Conservation (phyloP, 495 filamentous ascomycete genomes). For the Aspergillus bertholletiae region DNA sequence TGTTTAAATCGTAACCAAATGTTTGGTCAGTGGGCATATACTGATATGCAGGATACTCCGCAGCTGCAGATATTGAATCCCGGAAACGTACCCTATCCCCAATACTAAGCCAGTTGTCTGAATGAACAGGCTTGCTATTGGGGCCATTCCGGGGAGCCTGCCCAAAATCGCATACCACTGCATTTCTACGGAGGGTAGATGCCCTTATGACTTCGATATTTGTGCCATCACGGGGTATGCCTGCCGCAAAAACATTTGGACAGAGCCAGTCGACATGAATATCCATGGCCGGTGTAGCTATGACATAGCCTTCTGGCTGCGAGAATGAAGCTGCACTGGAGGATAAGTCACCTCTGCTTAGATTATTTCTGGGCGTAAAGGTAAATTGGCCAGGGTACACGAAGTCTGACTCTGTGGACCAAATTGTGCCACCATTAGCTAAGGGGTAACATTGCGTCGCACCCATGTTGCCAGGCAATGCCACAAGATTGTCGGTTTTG, state of each 20-base stretch:
- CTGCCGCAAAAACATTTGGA: constrained; percentile 33
- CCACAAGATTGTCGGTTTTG: constrained; percentile 5
- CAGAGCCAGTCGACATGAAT: constrained; percentile 51
- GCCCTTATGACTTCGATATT: constrained; percentile 13
- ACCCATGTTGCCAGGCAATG: constrained; percentile 2
- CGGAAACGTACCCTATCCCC: constrained; percentile 52
- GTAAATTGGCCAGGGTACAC: constrained; percentile 46
- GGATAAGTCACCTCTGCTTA: constrained; percentile 47
- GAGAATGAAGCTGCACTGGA: constrained; percentile 42
- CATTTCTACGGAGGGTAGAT: constrained; percentile 18
- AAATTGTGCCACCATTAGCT: constrained; percentile 1
- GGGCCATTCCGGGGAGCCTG: constrained; percentile 14
- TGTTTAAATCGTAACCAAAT: constrained; percentile 57
- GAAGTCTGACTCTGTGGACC: constrained; percentile 12
- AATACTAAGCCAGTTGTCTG: constrained; percentile 24
- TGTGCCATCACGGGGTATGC: neutral
- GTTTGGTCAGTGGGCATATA: constrained; percentile 45
- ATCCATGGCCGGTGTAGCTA: constrained; percentile 37
- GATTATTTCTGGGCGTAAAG: constrained; percentile 45
- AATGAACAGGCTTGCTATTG: constrained; percentile 6
- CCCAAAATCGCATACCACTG: constrained; percentile 24
- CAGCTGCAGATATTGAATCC: constrained; percentile 40
- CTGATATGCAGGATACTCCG: constrained; percentile 43
- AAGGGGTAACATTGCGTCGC: neutral
- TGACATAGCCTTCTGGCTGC: constrained; percentile 40